A percentile compares a stretch with the other conserved stretches of the same genome.
Evolutionary conservation across 2,329 filamentous ascomycete species (phyloP).

Genomic region (Onygenales sp.): DNA sequence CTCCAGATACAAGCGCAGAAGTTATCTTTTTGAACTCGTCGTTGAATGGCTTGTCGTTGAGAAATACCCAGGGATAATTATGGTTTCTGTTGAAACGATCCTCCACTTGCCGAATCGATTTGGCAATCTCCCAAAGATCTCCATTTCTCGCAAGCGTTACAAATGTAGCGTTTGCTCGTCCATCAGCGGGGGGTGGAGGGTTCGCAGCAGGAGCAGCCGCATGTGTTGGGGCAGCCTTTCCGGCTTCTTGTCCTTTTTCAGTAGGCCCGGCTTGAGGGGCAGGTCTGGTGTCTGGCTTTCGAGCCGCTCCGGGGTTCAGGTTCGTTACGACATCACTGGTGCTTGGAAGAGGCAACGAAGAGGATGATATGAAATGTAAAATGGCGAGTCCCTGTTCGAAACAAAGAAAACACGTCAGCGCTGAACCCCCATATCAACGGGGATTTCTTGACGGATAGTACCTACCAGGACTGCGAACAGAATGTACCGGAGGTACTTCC

Average conservation of each 20-base stretch:
- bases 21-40: conserved; percentile 91
- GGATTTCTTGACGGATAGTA: conserved; percentile 12
- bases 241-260: neutral
- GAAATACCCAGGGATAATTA: conserved; percentile 98
- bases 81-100: conserved; percentile 96
- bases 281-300: neutral
- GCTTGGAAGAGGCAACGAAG: conserved; percentile 27
- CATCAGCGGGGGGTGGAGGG: conserved; percentile 15
- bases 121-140: conserved; percentile 93
- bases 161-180: conserved; percentile 93
- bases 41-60: conserved; percentile 93
- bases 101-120: conserved; percentile 91
- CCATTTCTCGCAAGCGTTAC: conserved; percentile 88
- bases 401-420: neutral
- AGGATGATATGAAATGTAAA: conserved; percentile 70
- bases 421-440: too few relatives aligned
- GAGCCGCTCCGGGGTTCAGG: neutral
- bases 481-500: conserved; percentile 49
- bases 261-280: neutral
- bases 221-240: neutral
- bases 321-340: conserved; percentile 10
- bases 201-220: neutral
- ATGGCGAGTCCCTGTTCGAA: conserved; percentile 48
- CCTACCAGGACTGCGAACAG: conserved; percentile 74
- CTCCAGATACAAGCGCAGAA: conserved; percentile 79